Percentiles rank a stretch among this genome's conserved stretches.
Evolutionary conservation across 108 stramenopile species (phyloP).

Genomic region (Cyclotella cryptica): DNA sequence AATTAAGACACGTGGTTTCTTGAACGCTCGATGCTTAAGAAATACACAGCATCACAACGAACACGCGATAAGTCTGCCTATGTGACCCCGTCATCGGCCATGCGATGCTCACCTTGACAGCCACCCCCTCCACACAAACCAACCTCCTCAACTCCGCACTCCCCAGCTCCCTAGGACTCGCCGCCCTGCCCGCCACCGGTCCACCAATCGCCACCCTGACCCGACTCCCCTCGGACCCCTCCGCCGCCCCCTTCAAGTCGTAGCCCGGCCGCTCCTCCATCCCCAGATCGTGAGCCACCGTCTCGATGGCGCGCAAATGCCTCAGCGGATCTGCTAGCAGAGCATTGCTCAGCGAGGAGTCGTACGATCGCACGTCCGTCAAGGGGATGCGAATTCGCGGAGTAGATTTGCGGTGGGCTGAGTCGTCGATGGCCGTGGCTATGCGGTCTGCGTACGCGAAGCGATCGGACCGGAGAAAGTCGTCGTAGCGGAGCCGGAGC

Average conservation of each 20-base stretch:
- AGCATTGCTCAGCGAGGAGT: slow-evolving; percentile 58
- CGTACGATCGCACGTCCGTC: slow-evolving; percentile 74
- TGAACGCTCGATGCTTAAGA: too few species aligned
- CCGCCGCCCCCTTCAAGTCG: slow-evolving; percentile 31
- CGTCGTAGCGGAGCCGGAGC: slow-evolving; percentile 20
- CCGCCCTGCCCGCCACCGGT: slow-evolving; percentile 62
- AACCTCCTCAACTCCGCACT: slow-evolving; percentile 75
- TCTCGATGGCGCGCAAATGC: slow-evolving; percentile 83
- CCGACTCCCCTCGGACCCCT: slow-evolving; percentile 32
- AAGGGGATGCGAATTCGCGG: slow-evolving; percentile 70
- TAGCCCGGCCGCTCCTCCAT: slow-evolving; percentile 77
- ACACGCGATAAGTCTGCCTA: too few species aligned
- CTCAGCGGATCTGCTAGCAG: slow-evolving; percentile 76
- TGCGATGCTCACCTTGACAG: slow-evolving; percentile 76
- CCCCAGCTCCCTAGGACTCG: slow-evolving; percentile 75
- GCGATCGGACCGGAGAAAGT: background rate
- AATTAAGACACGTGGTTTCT: too few species aligned
- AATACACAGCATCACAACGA: too few species aligned
- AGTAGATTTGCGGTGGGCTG: slow-evolving; percentile 31
- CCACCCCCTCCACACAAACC: slow-evolving; percentile 98
- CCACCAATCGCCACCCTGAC: slow-evolving; percentile 83
- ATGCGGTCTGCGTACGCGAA: background rate
- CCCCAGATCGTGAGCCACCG: slow-evolving; percentile 78
- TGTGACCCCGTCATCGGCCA: background rate
- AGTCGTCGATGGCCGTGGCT: slow-evolving; percentile 9